These are phyloP conservation scores for Kwoniella sp. DNA, from an alignment of 768 basidiomycete genomes.

Conservation along the genomic window DNA sequence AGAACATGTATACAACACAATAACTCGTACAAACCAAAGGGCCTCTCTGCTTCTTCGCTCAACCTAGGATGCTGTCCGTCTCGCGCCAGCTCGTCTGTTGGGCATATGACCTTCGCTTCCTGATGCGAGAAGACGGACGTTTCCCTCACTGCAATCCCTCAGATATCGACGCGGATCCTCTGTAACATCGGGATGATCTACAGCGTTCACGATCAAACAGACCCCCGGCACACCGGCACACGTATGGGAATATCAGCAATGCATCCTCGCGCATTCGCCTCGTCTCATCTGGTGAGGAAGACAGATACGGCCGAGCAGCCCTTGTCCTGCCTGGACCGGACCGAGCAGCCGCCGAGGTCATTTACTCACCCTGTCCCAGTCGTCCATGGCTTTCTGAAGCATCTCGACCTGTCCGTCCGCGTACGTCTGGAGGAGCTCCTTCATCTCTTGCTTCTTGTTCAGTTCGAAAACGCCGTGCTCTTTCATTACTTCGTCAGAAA, in stretches of 20 bases:
- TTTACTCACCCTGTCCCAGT: slow-evolving; percentile 73
- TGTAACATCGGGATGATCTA: slow-evolving; percentile 85
- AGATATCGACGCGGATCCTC: slow-evolving; percentile 90
- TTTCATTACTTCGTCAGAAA: slow-evolving; percentile 89
- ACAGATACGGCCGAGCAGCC: slow-evolving; percentile 3
- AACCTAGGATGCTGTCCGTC: too few species aligned
- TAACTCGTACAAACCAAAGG: too few species aligned
- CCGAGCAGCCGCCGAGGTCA: too few species aligned
- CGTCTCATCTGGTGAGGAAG: too few species aligned
- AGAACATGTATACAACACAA: too few species aligned
- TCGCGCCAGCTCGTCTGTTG: too few species aligned
- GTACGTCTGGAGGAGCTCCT: slow-evolving; percentile 83
- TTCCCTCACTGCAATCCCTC: too few species aligned
- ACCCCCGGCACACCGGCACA: neutral
- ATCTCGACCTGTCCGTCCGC: slow-evolving; percentile 96
- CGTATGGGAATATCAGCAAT: neutral
- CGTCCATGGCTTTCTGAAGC: slow-evolving; percentile 93
- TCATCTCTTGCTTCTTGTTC: slow-evolving; percentile 94
- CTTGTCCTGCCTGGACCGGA: too few species aligned
- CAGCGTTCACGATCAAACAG: too few species aligned
- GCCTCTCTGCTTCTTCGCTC: too few species aligned
- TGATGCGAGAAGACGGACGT: too few species aligned
- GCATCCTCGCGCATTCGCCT: neutral
- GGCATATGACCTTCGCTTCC: too few species aligned
- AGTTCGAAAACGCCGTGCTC: slow-evolving; percentile 89